Percentiles rank a stretch among this genome's conserved stretches.
These are phyloP conservation scores for Trypanosoma brucei DNA, from an alignment of 208 protist species.

Conservation along the genomic window DNA sequence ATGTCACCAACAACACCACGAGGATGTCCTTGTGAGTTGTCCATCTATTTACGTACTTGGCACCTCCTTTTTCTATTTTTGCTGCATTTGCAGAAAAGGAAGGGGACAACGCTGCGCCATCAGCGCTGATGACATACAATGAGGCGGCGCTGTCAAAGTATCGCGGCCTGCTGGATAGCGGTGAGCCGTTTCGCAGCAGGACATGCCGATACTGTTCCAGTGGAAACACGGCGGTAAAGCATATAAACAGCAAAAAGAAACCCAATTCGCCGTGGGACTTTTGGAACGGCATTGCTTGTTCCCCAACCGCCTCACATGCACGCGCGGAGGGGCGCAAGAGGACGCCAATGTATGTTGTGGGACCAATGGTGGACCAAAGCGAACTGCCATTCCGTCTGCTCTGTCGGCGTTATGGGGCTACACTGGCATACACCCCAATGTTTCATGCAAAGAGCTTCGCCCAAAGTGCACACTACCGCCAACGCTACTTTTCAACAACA, in stretches of 20 bases:
- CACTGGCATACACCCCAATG: conserved; percentile 89
- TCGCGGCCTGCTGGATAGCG: conserved; percentile 12
- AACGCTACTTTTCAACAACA: conserved; percentile 48
- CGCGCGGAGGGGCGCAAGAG: neutral
- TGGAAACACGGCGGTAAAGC: conserved; percentile 42
- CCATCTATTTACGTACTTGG: no score
- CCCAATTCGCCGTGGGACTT: conserved; percentile 46
- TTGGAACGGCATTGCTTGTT: conserved; percentile 50
- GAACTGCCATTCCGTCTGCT: conserved; percentile 90
- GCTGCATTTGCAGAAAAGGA: no score
- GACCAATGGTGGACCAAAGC: conserved; percentile 92
- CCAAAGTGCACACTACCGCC: conserved; percentile 48
- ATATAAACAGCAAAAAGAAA: conserved; percentile 64
- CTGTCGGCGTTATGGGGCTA: conserved; percentile 75
- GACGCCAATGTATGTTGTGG: conserved; percentile 60
- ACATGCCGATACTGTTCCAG: conserved; percentile 77
- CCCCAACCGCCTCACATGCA: neutral
- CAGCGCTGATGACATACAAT: conserved; percentile 31
- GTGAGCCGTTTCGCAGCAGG: conserved; percentile 28
- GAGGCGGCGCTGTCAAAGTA: conserved; percentile 31
- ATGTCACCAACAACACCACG: no score
- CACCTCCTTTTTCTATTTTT: no score
- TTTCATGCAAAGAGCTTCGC: conserved; percentile 69
- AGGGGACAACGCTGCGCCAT: no score
- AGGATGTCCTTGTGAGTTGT: no score